A percentile compares a stretch with the other conserved stretches of the same genome.
These are phyloP conservation scores for Entomortierella parvispora DNA, from an alignment of 192 early-diverging fungal genomes.

Conservation along the genomic window DNA sequence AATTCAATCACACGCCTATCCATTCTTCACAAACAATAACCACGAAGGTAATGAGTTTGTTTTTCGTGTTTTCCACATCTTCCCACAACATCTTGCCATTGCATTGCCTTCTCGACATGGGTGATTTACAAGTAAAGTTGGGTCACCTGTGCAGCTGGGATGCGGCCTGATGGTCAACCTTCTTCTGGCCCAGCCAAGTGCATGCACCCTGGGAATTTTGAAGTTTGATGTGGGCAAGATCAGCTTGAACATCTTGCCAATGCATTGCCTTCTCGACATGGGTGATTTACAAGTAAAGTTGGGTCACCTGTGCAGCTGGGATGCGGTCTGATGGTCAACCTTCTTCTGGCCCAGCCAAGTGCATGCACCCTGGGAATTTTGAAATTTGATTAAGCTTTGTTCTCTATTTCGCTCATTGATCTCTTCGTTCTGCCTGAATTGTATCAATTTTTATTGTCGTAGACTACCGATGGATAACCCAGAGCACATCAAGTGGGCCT, in stretches of 20 bases:
- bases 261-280: slow-evolving; percentile 2
- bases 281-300: not conserved
- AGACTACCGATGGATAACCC: not conserved
- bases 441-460: not conserved
- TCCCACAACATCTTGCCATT: not conserved
- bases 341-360: slow-evolving; percentile 3
- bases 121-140: slow-evolving; percentile 1
- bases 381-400: too few species aligned
- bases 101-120: not conserved
- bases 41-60: too few species aligned
- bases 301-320: not conserved
- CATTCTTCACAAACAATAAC: too few species aligned
- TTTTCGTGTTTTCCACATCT: too few species aligned
- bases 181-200: slow-evolving; percentile 1
- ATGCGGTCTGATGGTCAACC: slow-evolving; percentile 1
- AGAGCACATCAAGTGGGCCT: slow-evolving; percentile 3
- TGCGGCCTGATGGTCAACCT: not conserved
- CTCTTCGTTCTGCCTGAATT: too few species aligned
- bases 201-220: not conserved
- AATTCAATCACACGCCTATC: too few species aligned
- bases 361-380: too few species aligned
- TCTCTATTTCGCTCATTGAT: too few species aligned
- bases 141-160: slow-evolving; percentile 1
- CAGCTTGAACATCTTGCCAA: not conserved
- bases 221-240: not conserved